phyloP scores from a whole-genome alignment of 805 yeast genomes.

The Scheffersomyces coipomensis region DNA sequence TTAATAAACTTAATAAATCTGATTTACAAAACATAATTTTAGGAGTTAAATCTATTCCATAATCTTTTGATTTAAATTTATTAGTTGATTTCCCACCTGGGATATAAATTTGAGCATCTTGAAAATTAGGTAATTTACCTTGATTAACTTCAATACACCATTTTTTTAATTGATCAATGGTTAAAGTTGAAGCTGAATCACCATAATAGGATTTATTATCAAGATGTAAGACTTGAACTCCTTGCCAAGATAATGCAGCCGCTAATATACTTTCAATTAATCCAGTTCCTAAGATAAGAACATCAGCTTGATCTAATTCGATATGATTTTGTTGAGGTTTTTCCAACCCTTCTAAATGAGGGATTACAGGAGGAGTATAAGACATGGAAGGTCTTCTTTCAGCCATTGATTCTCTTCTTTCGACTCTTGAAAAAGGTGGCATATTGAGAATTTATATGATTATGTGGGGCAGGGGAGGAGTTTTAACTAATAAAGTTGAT shows the following conservation, averaged over 20 bases:
- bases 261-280: constrained; percentile 84
- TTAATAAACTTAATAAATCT: constrained; percentile 75
- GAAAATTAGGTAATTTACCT: constrained; percentile 43
- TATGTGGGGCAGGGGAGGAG: background rate
- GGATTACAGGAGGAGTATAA: constrained; percentile 50
- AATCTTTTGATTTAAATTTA: constrained; percentile 63
- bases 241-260: constrained; percentile 96
- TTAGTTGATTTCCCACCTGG: constrained; percentile 54
- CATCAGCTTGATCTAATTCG: constrained; percentile 70
- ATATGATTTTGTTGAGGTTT: constrained; percentile 64
- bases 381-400: constrained; percentile 45
- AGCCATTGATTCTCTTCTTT: constrained; percentile 44
- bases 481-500: too few relatives aligned
- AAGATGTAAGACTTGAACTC: constrained; percentile 89
- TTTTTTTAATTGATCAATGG: constrained; percentile 77
- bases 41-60: constrained; percentile 86
- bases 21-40: constrained; percentile 85
- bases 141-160: constrained; percentile 78
- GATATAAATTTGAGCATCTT: constrained; percentile 77
- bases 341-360: constrained; percentile 75
- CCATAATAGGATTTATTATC: constrained; percentile 87
- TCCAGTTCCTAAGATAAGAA: constrained; percentile 90
- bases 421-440: constrained; percentile 14
- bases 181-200: constrained; percentile 80
- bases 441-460: background rate